A percentile compares a stretch with the other conserved stretches of the same genome.
phyloP scores from a whole-genome alignment of 768 basidiomycete species.

The Amanita rimosa region DNA sequence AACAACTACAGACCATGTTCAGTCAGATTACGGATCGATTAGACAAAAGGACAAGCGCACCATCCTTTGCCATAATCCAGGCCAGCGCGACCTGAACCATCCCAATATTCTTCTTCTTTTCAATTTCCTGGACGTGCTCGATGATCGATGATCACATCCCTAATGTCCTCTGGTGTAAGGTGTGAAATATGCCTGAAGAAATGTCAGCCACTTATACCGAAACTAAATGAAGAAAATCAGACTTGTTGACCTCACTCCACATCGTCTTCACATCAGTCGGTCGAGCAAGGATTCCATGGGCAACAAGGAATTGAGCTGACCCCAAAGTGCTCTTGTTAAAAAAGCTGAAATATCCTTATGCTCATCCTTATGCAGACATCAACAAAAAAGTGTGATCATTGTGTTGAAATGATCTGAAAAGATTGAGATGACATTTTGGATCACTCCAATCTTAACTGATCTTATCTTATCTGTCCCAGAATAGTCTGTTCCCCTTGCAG shows the following conservation, averaged over 20 bases:
- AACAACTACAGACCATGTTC: constrained; percentile 21
- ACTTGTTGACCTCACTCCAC: neutral
- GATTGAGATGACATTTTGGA: no score
- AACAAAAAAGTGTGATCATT: no score
- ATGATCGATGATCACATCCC: neutral
- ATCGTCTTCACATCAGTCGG: constrained; percentile 21
- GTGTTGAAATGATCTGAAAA: no score
- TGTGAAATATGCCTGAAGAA: neutral
- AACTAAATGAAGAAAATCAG: neutral
- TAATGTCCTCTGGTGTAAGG: neutral
- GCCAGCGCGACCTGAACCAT: no score
- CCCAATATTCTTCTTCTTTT: no score
- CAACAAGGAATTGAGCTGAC: constrained; percentile 50
- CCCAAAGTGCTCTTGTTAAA: constrained; percentile 43
- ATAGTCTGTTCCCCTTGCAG: no score
- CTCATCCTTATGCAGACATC: no score
- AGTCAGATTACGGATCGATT: neutral
- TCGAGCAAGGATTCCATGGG: constrained; percentile 37
- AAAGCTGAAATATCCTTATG: no score
- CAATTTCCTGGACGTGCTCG: constrained; percentile 30
- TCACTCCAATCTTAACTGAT: no score
- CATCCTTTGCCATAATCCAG: constrained; percentile 1
- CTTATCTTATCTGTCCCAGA: no score
- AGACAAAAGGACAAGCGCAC: constrained; percentile 10
- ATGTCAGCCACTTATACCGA: neutral